Evolutionary conservation across 2,329 filamentous ascomycete species (phyloP).

Genomic region (Fusarium sp.): DNA sequence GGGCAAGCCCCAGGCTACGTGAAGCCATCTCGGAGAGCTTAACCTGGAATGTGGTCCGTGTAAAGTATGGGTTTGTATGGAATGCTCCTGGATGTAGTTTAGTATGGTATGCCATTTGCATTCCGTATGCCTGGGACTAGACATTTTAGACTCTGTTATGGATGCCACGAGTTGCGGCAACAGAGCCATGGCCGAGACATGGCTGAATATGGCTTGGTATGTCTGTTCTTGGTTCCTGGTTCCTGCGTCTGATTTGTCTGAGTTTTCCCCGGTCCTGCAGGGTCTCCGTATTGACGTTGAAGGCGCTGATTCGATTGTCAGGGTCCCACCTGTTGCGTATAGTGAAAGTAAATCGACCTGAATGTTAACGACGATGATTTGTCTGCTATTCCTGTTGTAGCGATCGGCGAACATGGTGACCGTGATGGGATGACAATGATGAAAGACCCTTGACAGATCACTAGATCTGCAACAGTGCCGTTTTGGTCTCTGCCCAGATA

Average conservation of each 20-base stretch:
- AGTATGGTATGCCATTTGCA: conserved; percentile 21
- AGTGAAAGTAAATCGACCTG: background rate
- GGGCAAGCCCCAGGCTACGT: conserved; percentile 25
- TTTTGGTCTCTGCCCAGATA: background rate
- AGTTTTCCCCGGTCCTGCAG: background rate
- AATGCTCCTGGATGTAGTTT: conserved; percentile 33
- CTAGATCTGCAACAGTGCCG: conserved; percentile 6
- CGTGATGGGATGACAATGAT: background rate
- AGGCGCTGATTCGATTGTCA: conserved; percentile 2
- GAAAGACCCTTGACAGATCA: conserved; percentile 11
- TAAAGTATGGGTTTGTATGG: conserved; percentile 20
- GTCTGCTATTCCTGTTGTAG: background rate
- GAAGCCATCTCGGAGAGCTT: conserved; percentile 31
- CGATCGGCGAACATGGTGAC: background rate
- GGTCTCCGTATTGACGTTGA: conserved; percentile 14
- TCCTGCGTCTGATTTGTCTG: conserved; percentile 32
- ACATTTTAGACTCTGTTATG: conserved; percentile 1
- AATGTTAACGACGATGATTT: background rate
- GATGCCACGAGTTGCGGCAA: conserved; percentile 22
- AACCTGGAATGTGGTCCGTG: conserved; percentile 34
- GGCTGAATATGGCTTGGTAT: background rate
- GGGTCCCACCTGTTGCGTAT: conserved; percentile 5
- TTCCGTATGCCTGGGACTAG: conserved; percentile 26
- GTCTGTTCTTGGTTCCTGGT: conserved; percentile 28
- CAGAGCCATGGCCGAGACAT: conserved; percentile 11